Base-by-base conservation (phyloP, 75 land plant species). In the Gnetum montanum region DNA sequence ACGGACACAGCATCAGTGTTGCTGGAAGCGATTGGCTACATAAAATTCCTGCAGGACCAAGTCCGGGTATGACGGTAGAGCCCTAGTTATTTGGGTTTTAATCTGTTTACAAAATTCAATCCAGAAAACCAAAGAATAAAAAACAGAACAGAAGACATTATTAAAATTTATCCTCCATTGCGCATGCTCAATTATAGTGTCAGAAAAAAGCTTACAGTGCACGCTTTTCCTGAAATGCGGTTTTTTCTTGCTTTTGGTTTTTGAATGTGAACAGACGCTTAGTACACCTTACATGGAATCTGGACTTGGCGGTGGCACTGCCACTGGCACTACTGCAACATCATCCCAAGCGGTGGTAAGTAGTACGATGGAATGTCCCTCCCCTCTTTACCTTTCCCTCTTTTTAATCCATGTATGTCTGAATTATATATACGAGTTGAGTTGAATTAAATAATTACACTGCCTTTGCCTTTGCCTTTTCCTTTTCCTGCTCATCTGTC, bases 1-100 rank as follows among this genome's bases (percentile, higher is more conserved):
- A 88, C 93, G 49, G 93, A 88, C 68, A 88, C 93, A 12, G 88
- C 93, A 60, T 88, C 93, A 18, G 93, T 88, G 38, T 77, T 88
- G n/a, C 66, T 62, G 25, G 93, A 88, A 59, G 85, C 85, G 7
- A 84, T 88, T 31, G 82, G 79, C 15, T 88, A 88, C 70, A 88
- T 88, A 63, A 88, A 83, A 55, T 87, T 87, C 55, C 92, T 87
- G 31, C 92, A 87, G 40, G 92, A 80, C 33, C 88, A 88, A 84
- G 89, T 88, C 57, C 60, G 44, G 61, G 93, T 88, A 76, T 55
- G 73, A 66, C 37, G 22, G 31, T 54, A 35, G 23, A 29, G 27
- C n/a, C n/a, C n/a, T n/a, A n/a, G n/a, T n/a, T n/a, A n/a, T n/a
- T n/a, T n/a, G n/a, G n/a, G 49, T 55, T 34, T 52, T 25, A 25